Evolutionary conservation across 305 asterid genomes (phyloP), one percentile per base, ranked within the genome.

Genomic region (Andrographis paniculata): DNA sequence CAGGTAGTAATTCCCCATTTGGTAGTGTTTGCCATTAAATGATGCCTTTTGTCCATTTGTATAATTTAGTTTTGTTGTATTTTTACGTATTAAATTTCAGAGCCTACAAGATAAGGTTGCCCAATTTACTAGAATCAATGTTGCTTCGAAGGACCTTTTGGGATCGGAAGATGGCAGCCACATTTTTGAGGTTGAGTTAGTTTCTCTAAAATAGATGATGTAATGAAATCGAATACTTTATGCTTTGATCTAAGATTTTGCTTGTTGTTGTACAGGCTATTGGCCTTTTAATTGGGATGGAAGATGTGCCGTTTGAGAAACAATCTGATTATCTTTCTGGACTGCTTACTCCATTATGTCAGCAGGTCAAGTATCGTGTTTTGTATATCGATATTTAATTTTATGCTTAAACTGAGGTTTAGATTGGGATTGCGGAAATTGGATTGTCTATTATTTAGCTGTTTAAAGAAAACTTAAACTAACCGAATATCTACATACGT

Each of bases 201-300:
- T 38, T 38, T 52, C 9, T 36, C 43, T 8, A 31, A 8, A 31
- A 31, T 31, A 31, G 6, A 31, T 31, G 6, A 49, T 20, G 50
- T n/a, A 6, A 49, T 19, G 50, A 19, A 24, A 12, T 33, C 13
- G 14, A 16, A 45, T 35, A 42, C 48, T 40, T 48, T 36, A 59
- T 56, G 27, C 37, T 42, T 38, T 38, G 21, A 20, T 45, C 58
- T 60, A 23, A 62, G 18, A 8, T 37, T 52, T 13, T 47, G 37
- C 19, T 14, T 56, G 35, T 35, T 45, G 20, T 60, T 60, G 16
- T 64, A 22, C 59, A 86, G 98, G 96, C 98, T 40, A 91, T 86
- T 72, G 98, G 96, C 48, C 73, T 78, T 68, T 68, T 91, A 48
- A 83, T 91, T 52, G 96, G 98, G 64, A 91, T 83, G 96, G 98